Percentiles rank a stretch among this genome's conserved stretches.
phyloP scores from a whole-genome alignment of 192 early-diverging fungal genomes.

The Allomyces arbusculus region DNA sequence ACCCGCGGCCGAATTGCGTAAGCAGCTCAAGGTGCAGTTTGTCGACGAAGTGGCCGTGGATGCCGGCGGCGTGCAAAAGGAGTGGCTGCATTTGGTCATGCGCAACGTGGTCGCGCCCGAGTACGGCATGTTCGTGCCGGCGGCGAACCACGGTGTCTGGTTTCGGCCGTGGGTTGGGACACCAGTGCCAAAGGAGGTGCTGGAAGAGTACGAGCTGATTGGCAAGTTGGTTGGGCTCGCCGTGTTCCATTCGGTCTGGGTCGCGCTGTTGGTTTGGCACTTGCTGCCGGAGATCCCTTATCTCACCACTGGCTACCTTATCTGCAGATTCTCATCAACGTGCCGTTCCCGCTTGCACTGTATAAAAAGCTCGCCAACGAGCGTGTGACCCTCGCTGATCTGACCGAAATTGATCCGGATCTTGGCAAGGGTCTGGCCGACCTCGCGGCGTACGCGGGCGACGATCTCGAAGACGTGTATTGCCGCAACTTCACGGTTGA shows the following conservation, averaged over 20 bases:
- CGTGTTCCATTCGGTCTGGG: conserved; percentile 58
- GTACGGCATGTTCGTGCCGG: conserved; percentile 37
- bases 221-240: conserved; percentile 82
- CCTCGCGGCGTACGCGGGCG: conserved; percentile 41
- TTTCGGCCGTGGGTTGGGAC: background rate
- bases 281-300: no score
- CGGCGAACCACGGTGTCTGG: background rate
- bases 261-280: background rate
- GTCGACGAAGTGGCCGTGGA: conserved; percentile 83
- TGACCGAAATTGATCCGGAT: conserved; percentile 55
- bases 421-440: conserved; percentile 55
- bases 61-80: conserved; percentile 83
- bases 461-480: conserved; percentile 55
- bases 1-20: conserved; percentile 60
- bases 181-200: no score
- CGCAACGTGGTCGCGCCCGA: conserved; percentile 69
- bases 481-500: conserved; percentile 41
- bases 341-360: conserved; percentile 40
- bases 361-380: conserved; percentile 73
- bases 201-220: conserved; percentile 63
- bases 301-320: no score
- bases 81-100: conserved; percentile 78
- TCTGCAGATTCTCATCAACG: conserved; percentile 40
- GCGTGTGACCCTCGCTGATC: conserved; percentile 45
- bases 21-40: conserved; percentile 76